Conservation (phyloP, 106 monocot genomes). For the Agapanthus africanus region DNA sequence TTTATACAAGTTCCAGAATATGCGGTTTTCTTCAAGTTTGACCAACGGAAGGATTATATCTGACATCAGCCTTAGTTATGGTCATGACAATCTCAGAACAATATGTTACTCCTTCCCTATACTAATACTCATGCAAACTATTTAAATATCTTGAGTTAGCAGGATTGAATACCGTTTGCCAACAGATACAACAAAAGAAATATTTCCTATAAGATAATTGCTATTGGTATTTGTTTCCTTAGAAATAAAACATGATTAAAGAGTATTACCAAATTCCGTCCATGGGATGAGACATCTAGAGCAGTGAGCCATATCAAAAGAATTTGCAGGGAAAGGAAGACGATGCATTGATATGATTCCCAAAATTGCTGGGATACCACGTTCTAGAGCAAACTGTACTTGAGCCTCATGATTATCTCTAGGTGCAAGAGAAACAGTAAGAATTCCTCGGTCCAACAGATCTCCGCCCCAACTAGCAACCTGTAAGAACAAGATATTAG, state of each 20-base stretch:
- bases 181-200: background rate
- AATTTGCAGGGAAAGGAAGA: constrained; percentile 78
- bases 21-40: background rate
- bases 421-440: constrained; percentile 75
- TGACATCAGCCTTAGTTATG: background rate
- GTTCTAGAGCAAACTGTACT: constrained; percentile 87
- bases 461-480: constrained; percentile 89
- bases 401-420: constrained; percentile 93
- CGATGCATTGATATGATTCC: constrained; percentile 84
- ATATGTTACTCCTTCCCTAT: too few species aligned
- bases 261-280: constrained; percentile 69
- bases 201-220: background rate
- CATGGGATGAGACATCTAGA: constrained; percentile 86
- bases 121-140: background rate
- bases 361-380: constrained; percentile 80
- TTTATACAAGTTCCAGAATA: background rate
- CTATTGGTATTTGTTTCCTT: background rate
- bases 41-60: background rate
- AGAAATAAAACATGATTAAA: background rate
- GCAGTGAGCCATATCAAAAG: constrained; percentile 88
- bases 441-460: constrained; percentile 62
- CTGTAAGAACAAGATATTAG: constrained; percentile 18
- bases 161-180: background rate
- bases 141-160: background rate
- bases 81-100: background rate